Conservation (phyloP, 306 rosid species). For the Notholithocarpus densiflorus region DNA sequence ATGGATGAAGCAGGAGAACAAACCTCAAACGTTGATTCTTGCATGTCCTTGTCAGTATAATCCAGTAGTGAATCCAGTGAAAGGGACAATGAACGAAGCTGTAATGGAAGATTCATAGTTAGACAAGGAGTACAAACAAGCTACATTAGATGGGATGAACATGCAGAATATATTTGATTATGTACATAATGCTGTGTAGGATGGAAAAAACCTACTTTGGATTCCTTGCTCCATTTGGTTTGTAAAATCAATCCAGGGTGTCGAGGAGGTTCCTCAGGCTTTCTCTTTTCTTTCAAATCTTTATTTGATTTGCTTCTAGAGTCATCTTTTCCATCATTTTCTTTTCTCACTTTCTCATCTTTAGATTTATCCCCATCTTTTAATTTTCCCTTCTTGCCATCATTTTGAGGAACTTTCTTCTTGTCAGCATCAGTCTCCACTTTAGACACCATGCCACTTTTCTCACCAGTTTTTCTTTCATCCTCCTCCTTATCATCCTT, state of each 20-base stretch:
- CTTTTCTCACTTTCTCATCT: constrained; percentile 60
- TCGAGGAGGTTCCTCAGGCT: constrained; percentile 90
- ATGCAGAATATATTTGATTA: background rate
- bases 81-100: constrained; percentile 75
- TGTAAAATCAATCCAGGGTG: constrained; percentile 85
- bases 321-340: constrained; percentile 54
- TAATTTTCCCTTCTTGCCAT: constrained; percentile 40
- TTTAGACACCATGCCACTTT: constrained; percentile 30
- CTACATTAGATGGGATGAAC: background rate
- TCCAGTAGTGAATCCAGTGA: constrained; percentile 85
- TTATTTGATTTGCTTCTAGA: constrained; percentile 64
- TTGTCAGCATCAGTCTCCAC: constrained; percentile 35
- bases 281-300: constrained; percentile 70
- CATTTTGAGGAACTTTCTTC: constrained; percentile 50
- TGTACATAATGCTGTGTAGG: background rate
- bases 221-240: constrained; percentile 63
- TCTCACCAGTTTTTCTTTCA: constrained; percentile 46
- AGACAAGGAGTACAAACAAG: constrained; percentile 2
- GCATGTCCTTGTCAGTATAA: constrained; percentile 87
- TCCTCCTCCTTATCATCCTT: constrained; percentile 55
- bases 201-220: constrained; percentile 58
- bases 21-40: constrained; percentile 95
- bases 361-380: constrained; percentile 66
- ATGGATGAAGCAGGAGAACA: constrained; percentile 16
- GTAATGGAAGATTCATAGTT: constrained; percentile 28